Conservation (phyloP, 2,329 filamentous ascomycete species). For the Fusarium beomiforme region DNA sequence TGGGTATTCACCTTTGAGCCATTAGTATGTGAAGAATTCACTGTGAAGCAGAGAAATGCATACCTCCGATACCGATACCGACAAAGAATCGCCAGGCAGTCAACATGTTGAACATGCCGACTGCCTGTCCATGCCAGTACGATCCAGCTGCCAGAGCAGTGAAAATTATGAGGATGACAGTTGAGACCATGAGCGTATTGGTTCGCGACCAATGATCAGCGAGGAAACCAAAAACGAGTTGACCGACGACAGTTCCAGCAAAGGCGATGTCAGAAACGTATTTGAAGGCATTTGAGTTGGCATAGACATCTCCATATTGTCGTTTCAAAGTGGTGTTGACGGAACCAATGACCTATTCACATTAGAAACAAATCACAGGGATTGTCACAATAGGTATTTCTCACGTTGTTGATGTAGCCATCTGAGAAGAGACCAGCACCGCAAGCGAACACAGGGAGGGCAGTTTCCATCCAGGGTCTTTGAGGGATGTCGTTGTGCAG, state of each 20-base stretch:
- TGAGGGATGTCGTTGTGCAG: conserved; percentile 4
- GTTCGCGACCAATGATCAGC: conserved; percentile 87
- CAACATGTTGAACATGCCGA: conserved; percentile 79
- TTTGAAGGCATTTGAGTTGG: conserved; percentile 72
- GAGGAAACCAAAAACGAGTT: conserved; percentile 82
- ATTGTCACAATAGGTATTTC: background rate
- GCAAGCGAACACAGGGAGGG: conserved; percentile 81
- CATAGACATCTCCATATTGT: conserved; percentile 78
- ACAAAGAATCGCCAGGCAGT: conserved; percentile 87
- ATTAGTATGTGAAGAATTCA: background rate
- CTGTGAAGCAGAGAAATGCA: conserved; percentile 2
- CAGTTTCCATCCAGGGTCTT: conserved; percentile 34
- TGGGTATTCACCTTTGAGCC: conserved; percentile 69
- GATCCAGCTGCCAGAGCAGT: conserved; percentile 81
- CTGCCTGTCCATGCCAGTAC: conserved; percentile 74
- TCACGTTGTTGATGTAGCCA: conserved; percentile 88
- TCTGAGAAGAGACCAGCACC: conserved; percentile 92
- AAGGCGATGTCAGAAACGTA: conserved; percentile 88
- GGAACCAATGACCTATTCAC: conserved; percentile 80
- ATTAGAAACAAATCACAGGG: background rate
- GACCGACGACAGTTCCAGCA: conserved; percentile 84
- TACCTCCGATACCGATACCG: conserved; percentile 80
- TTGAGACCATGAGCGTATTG: conserved; percentile 82
- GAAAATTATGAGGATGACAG: conserved; percentile 85
- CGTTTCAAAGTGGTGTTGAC: conserved; percentile 79